phyloP scores from a whole-genome alignment of 179 eudicot genomes.

The Beta lomatogona region DNA sequence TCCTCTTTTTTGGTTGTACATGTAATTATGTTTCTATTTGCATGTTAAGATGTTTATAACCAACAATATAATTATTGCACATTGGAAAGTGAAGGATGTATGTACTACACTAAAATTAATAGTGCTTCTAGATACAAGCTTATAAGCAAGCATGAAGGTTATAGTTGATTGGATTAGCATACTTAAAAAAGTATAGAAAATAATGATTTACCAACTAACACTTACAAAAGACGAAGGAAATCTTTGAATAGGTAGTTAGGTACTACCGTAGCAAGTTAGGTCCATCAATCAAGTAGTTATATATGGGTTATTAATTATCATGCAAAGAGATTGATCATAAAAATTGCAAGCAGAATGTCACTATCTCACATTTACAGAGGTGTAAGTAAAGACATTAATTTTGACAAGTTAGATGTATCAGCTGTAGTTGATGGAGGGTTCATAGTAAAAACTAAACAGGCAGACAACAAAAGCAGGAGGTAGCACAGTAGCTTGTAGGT shows the following conservation, averaged over 20 bases:
- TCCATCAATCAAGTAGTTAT: background rate
- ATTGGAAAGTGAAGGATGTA: too few relatives aligned
- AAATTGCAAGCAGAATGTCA: background rate
- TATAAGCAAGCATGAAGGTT: background rate
- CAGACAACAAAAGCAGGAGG: constrained; percentile 14
- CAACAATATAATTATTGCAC: too few relatives aligned
- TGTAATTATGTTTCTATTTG: too few relatives aligned
- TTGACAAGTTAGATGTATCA: background rate
- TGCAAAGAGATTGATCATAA: background rate
- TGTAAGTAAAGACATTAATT: constrained; percentile 10
- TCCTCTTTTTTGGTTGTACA: too few relatives aligned
- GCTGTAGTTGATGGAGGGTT: constrained; percentile 3
- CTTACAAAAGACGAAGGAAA: background rate
- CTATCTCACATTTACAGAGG: constrained; percentile 2
- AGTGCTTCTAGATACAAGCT: background rate
- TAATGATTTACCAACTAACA: background rate
- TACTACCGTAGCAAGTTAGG: background rate
- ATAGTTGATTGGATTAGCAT: background rate
- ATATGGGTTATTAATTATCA: background rate
- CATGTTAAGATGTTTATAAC: too few relatives aligned
- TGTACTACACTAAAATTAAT: background rate
- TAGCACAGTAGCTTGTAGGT: constrained; percentile 25
- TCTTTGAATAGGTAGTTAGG: background rate
- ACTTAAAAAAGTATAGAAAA: background rate
- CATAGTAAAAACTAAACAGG: constrained; percentile 2